Evolutionary conservation across 2,329 filamentous ascomycete genomes (phyloP).

Genomic region (Aureobasidium pullulans): DNA sequence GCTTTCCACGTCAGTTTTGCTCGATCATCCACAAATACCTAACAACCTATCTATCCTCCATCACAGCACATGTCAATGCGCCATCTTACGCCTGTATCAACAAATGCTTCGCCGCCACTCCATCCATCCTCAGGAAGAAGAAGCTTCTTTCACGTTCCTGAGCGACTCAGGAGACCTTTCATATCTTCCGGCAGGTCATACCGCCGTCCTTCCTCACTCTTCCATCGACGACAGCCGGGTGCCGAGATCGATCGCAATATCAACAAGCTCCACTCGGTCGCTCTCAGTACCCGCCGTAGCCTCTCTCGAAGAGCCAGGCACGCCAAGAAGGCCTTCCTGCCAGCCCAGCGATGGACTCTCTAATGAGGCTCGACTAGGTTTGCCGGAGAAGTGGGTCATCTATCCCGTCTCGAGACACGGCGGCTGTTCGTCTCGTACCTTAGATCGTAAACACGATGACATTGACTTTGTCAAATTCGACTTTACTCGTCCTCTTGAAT

Average conservation of each 20-base stretch:
- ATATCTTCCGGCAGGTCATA: background rate
- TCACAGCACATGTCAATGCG: background rate
- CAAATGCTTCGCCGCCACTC: slow-evolving; percentile 2
- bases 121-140: background rate
- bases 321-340: background rate
- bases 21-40: background rate
- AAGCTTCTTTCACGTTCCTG: slow-evolving; percentile 6
- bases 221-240: background rate
- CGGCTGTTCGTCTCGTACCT: background rate
- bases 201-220: background rate
- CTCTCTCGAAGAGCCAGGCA: background rate
- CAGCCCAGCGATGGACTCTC: background rate
- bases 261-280: slow-evolving; percentile 5
- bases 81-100: background rate
- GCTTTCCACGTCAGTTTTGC: too few species aligned
- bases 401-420: background rate
- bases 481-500: background rate
- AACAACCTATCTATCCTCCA: background rate
- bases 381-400: background rate
- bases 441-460: background rate
- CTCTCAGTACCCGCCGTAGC: background rate
- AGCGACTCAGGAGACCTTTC: background rate
- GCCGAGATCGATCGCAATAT: background rate
- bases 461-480: slow-evolving; percentile 1
- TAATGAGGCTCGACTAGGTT: background rate